Conservation (phyloP, 1,284 basidiomycete genomes). For the Ganoderma resinaceum region DNA sequence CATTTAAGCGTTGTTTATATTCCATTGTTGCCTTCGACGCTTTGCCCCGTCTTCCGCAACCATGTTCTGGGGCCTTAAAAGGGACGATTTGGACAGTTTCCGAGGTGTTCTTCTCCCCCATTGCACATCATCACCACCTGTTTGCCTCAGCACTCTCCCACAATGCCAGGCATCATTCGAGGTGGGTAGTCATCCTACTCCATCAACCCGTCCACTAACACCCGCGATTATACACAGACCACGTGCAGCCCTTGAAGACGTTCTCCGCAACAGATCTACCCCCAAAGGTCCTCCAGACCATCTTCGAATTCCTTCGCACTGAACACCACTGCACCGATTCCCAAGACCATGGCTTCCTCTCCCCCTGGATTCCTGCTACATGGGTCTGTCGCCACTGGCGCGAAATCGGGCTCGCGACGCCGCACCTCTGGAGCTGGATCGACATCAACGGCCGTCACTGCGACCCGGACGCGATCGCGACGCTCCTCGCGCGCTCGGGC, state of each 20-base stretch:
- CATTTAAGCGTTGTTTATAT: neutral
- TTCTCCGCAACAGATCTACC: slow-evolving; percentile 5
- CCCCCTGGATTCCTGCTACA: slow-evolving; percentile 13
- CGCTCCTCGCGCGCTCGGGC: slow-evolving; percentile 8
- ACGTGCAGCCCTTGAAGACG: neutral
- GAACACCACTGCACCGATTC: neutral
- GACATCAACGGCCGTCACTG: slow-evolving; percentile 13
- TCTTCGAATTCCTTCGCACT: slow-evolving; percentile 9
- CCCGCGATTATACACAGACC: neutral
- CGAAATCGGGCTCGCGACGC: slow-evolving; percentile 12
- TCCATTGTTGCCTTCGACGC: neutral
- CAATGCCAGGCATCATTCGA: neutral
- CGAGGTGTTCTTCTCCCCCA: neutral
- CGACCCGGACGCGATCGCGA: slow-evolving; percentile 12
- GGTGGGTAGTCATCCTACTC: neutral
- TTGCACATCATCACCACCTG: neutral
- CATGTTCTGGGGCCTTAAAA: neutral
- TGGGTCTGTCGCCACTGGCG: slow-evolving; percentile 20
- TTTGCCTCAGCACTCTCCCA: neutral
- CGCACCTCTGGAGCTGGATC: slow-evolving; percentile 16
- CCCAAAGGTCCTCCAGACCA: slow-evolving; percentile 6
- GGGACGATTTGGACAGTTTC: no score
- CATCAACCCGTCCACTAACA: neutral
- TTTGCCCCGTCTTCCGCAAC: neutral
- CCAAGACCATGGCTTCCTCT: slow-evolving; percentile 12